These are phyloP conservation scores for Thermothelomyces thermophilus DNA, from an alignment of 2,329 filamentous ascomycete genomes.

Conservation along the genomic window DNA sequence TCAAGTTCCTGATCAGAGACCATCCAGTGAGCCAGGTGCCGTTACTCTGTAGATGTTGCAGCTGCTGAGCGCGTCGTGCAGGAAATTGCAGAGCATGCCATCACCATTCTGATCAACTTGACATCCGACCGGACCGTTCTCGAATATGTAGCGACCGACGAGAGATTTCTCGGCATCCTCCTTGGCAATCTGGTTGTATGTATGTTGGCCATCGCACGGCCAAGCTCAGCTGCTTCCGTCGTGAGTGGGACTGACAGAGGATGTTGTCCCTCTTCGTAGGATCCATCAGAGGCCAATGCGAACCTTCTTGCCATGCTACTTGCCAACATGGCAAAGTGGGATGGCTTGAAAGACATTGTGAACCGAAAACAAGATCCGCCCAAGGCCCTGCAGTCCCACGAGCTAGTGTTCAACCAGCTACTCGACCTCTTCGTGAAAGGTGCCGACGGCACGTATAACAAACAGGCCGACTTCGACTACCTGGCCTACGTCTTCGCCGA, in stretches of 20 bases:
- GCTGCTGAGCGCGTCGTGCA: slow-evolving; percentile 31
- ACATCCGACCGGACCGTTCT: slow-evolving; percentile 72
- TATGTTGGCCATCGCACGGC: slow-evolving; percentile 25
- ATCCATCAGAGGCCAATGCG: slow-evolving; percentile 69
- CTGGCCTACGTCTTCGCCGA: slow-evolving; percentile 92
- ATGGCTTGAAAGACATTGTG: slow-evolving; percentile 63
- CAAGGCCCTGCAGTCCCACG: slow-evolving; percentile 63
- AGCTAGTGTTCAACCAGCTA: slow-evolving; percentile 76
- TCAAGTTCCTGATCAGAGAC: slow-evolving; percentile 82
- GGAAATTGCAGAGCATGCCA: slow-evolving; percentile 86
- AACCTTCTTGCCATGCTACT: slow-evolving; percentile 86
- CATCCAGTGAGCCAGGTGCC: slow-evolving; percentile 56
- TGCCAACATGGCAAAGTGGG: slow-evolving; percentile 81
- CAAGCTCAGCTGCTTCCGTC: neutral
- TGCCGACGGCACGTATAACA: slow-evolving; percentile 74
- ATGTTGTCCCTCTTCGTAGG: slow-evolving; percentile 24
- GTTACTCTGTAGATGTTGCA: slow-evolving; percentile 13
- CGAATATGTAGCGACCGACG: slow-evolving; percentile 65
- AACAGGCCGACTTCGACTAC: slow-evolving; percentile 82
- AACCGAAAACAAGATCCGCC: slow-evolving; percentile 62
- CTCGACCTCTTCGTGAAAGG: slow-evolving; percentile 96
- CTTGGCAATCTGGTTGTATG: slow-evolving; percentile 67
- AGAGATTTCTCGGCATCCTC: slow-evolving; percentile 70
- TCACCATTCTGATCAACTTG: slow-evolving; percentile 85
- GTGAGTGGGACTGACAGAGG: slow-evolving; percentile 2